A percentile compares a stretch with the other conserved stretches of the same genome.
Evolutionary conservation across 768 basidiomycete genomes (phyloP).

Genomic region (Boletellus sp.): DNA sequence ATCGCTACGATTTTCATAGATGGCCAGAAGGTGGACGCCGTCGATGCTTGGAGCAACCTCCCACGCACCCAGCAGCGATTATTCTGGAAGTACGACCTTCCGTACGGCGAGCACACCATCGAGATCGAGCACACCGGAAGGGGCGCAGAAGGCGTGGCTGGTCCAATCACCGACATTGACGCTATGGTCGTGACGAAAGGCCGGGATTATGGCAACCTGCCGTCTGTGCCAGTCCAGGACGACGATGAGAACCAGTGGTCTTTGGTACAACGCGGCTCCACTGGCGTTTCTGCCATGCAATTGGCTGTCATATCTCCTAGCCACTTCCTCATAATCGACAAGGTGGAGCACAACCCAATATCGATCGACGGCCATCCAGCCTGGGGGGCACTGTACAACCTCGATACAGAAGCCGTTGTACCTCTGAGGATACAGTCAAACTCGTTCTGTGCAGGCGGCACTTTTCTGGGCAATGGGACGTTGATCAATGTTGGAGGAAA

Average conservation of each 20-base stretch:
- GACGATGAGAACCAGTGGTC: slow-evolving; percentile 42
- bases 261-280: slow-evolving; percentile 60
- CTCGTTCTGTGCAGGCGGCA: slow-evolving; percentile 84
- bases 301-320: slow-evolving; percentile 61
- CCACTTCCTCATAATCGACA: slow-evolving; percentile 75
- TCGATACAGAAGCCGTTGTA: slow-evolving; percentile 56
- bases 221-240: not conserved
- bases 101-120: slow-evolving; percentile 52
- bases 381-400: slow-evolving; percentile 74
- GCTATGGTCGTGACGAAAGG: slow-evolving; percentile 64
- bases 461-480: slow-evolving; percentile 74
- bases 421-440: slow-evolving; percentile 70
- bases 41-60: slow-evolving; percentile 43
- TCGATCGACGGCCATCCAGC: slow-evolving; percentile 72
- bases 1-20: slow-evolving; percentile 56
- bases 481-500: slow-evolving; percentile 80
- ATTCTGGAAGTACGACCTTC: slow-evolving; percentile 57
- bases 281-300: slow-evolving; percentile 80
- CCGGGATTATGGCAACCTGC: not conserved
- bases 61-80: slow-evolving; percentile 56
- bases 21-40: slow-evolving; percentile 39
- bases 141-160: slow-evolving; percentile 34
- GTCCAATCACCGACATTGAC: slow-evolving; percentile 50
- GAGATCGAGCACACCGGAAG: slow-evolving; percentile 57
- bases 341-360: slow-evolving; percentile 82